Percentiles rank a stretch among this genome's conserved stretches.
Conservation (phyloP, 1,284 basidiomycete species). For the Boletellus deceptivus region DNA sequence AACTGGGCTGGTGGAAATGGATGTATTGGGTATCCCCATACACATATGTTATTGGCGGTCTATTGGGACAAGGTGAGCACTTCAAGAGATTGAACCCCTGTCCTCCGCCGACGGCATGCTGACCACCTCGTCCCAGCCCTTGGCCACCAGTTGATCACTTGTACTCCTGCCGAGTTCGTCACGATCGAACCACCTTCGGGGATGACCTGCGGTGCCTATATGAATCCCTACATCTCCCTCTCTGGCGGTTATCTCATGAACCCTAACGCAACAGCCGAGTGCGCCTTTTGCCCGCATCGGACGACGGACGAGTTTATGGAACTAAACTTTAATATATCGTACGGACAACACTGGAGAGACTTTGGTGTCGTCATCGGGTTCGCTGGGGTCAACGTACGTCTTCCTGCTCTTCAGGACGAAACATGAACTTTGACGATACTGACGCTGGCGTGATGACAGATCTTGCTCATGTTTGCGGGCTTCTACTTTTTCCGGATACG, state of each 20-base stretch:
- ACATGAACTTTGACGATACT: neutral
- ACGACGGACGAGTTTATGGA: conserved; percentile 45
- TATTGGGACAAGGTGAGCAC: conserved; percentile 9
- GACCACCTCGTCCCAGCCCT: conserved; percentile 29
- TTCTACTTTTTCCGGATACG: conserved; percentile 37
- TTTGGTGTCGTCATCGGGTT: conserved; percentile 43
- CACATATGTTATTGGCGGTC: conserved; percentile 10
- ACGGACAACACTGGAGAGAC: conserved; percentile 48
- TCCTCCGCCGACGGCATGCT: neutral
- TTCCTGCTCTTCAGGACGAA: too few species aligned
- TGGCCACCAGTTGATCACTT: conserved; percentile 52
- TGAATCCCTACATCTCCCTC: conserved; percentile 48
- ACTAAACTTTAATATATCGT: conserved; percentile 45
- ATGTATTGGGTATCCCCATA: conserved; percentile 50
- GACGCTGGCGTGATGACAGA: conserved; percentile 19
- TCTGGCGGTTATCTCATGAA: conserved; percentile 69
- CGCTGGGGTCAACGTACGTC: conserved; percentile 45
- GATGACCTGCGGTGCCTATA: conserved; percentile 58
- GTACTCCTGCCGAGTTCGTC: conserved; percentile 53
- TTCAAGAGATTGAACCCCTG: neutral
- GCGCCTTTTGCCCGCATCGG: conserved; percentile 52
- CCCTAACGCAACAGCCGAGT: conserved; percentile 49
- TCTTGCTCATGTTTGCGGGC: conserved; percentile 28
- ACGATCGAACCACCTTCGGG: conserved; percentile 56
- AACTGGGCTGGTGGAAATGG: conserved; percentile 79